Evolutionary conservation across 306 rosid genomes (phyloP).

Genomic region (Lathyrus aphaca): DNA sequence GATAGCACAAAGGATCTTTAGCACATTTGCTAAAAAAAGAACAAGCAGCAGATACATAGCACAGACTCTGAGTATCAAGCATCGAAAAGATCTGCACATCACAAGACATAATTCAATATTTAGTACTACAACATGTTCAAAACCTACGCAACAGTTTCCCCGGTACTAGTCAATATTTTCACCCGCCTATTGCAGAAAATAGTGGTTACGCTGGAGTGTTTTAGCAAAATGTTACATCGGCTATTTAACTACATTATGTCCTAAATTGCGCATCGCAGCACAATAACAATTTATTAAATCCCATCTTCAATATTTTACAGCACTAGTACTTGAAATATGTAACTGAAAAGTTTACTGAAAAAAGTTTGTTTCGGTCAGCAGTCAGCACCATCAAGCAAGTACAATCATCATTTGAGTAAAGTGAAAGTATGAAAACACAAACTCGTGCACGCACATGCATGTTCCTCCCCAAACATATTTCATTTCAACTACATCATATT

Average conservation of each 20-base stretch:
- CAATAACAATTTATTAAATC: background rate
- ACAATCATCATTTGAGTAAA: background rate
- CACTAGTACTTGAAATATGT: background rate
- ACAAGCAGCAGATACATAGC: conserved; percentile 87
- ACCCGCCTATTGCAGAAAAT: background rate
- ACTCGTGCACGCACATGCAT: background rate
- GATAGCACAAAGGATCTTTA: conserved; percentile 85
- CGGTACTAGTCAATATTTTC: background rate
- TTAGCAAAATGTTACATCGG: background rate
- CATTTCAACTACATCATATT: background rate
- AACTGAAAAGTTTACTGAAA: background rate
- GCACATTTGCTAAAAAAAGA: conserved; percentile 90
- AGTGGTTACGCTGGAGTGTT: background rate
- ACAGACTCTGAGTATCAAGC: conserved; percentile 91
- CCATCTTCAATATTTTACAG: background rate
- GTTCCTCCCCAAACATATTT: background rate
- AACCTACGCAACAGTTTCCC: background rate
- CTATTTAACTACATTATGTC: background rate
- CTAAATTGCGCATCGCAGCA: background rate
- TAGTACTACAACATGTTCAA: conserved; percentile 10
- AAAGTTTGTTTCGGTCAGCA: background rate
- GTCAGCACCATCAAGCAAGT: conserved; percentile 12
- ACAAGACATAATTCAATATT: conserved; percentile 26
- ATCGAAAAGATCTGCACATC: conserved; percentile 78
- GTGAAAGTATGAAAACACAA: background rate